Conservation (phyloP, 2,329 filamentous ascomycete species). For the Cladosporium sphaerospermum region DNA sequence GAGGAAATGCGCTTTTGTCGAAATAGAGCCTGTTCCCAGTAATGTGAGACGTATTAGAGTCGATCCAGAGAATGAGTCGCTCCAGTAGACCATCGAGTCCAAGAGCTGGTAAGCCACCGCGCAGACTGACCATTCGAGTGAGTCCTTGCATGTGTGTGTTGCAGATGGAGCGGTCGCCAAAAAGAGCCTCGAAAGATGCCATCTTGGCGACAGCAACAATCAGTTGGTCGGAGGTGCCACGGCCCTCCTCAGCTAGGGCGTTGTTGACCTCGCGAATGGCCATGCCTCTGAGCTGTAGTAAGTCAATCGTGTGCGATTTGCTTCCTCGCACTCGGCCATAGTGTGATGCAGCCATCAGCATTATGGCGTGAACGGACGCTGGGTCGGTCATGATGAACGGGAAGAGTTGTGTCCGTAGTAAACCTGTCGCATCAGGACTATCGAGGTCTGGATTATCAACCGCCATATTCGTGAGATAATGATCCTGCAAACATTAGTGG, state of each 20-base stretch:
- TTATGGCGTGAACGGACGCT: constrained; percentile 36
- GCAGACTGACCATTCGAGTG: constrained; percentile 36
- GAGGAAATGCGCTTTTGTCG: constrained; percentile 18
- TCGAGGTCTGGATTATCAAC: constrained; percentile 40
- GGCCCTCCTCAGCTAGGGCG: constrained; percentile 29
- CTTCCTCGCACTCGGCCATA: constrained; percentile 29
- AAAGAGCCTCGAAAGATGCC: constrained; percentile 49
- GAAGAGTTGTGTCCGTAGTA: constrained; percentile 36
- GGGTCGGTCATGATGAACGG: constrained; percentile 38
- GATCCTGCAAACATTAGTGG: constrained; percentile 20
- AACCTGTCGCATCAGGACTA: constrained; percentile 25
- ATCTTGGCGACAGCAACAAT: constrained; percentile 47
- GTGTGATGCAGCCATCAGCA: constrained; percentile 39
- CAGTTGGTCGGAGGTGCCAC: constrained; percentile 36
- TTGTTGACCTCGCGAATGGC: constrained; percentile 41
- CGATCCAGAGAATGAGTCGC: constrained; percentile 46
- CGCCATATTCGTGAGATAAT: constrained; percentile 32
- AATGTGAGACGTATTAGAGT: constrained; percentile 29
- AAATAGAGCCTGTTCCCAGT: constrained; percentile 25
- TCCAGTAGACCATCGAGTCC: constrained; percentile 43
- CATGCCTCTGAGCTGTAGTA: constrained; percentile 40
- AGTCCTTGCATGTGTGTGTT: constrained; percentile 45
- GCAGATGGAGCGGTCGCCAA: constrained; percentile 38
- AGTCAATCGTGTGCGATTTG: constrained; percentile 29
- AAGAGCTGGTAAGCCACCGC: constrained; percentile 40